Evolutionary conservation across 305 asterid species (phyloP), one percentile per base, ranked within the genome.

Genomic region (Solanum hybrid): DNA sequence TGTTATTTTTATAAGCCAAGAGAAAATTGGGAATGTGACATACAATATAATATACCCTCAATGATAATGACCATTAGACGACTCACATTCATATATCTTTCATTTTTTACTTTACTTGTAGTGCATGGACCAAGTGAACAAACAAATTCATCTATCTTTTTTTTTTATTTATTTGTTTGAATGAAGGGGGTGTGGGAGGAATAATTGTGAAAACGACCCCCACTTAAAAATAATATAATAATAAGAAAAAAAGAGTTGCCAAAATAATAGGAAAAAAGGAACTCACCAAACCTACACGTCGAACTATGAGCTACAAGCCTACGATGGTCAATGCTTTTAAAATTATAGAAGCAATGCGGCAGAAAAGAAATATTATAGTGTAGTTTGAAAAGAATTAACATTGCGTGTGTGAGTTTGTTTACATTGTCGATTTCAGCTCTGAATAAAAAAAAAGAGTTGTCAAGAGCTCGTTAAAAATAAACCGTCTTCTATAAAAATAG

Each of bases 51-150:
- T 81, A 42, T 27, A 17, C 86, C 71, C 71, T 7, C 6, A 81
- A 56, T 81, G 87, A 42, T 81, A 81, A 42, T 81, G 87, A 82
- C 27, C 72, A 27, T 42, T 16, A 13, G 20, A 29, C 60, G 81
- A 88, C 32, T 60, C 79, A 22, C 90, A 29, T 80, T 81, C 87
- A 86, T 86, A 60, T 86, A 51, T 4, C 12, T 20, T 24, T 32
- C 26, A n/a, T 66, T 85, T 56, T 78, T n/a, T 88, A 27, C 34
- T 69, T 89, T 26, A 38, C 64, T 71, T 40, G 73, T 13, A 16
- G 26, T 80, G 34, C 79, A 72, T 80, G 90, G 88, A 87, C 89
- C 90, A 79, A 81, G 86, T 40, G 37, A 81, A 81, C 71, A 38
- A 80, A 81, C 26, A 26, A 40, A 81, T 7, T 9, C 69, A 26